Evolutionary conservation across 2,329 filamentous ascomycete species (phyloP).

Genomic region (Penicillium carneum): DNA sequence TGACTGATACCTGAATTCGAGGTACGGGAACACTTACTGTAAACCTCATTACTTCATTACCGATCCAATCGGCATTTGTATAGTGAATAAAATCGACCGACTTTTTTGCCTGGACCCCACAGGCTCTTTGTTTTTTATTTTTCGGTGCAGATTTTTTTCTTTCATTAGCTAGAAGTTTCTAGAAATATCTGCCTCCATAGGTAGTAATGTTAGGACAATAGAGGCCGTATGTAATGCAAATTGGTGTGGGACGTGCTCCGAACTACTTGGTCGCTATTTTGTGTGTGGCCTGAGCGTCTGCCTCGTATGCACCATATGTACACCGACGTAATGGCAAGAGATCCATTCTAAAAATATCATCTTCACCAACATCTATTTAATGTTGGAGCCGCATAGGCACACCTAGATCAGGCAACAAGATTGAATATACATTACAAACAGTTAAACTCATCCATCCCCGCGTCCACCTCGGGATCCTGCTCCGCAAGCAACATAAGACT

Average conservation of each 20-base stretch:
- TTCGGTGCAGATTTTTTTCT: constrained; percentile 4
- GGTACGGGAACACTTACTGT: constrained; percentile 19
- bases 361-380: background rate
- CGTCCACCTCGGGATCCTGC: constrained; percentile 26
- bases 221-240: background rate
- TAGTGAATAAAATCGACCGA: background rate
- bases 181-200: background rate
- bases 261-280: background rate
- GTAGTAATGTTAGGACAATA: background rate
- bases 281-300: constrained; percentile 17
- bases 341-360: constrained; percentile 15
- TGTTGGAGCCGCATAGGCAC: constrained; percentile 1
- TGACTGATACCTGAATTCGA: constrained; percentile 27
- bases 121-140: background rate
- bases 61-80: constrained; percentile 6
- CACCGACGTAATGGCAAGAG: background rate
- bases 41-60: constrained; percentile 16
- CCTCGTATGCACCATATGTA: background rate
- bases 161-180: constrained; percentile 16
- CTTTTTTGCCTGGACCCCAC: constrained; percentile 12
- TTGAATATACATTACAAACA: background rate
- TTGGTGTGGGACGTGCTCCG: constrained; percentile 1
- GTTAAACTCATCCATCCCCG: constrained; percentile 35
- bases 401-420: background rate
- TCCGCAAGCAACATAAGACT: constrained; percentile 78